phyloP scores from a whole-genome alignment of 768 basidiomycete genomes.

The Ramaria sp. region DNA sequence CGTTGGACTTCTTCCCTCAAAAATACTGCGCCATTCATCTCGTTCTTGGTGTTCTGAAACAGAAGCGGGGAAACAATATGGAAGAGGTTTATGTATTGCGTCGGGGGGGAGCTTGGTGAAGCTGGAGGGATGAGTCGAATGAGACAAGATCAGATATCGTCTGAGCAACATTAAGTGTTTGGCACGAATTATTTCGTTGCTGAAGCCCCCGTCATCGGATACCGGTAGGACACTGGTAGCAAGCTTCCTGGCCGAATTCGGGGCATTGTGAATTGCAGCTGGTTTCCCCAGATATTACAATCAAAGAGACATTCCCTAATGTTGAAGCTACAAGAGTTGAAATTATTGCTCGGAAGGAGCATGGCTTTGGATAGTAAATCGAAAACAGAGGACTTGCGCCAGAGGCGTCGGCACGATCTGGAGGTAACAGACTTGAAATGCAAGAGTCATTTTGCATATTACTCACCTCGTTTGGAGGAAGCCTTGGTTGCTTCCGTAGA shows the following conservation, averaged over 20 bases:
- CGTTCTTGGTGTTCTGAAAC: conserved; percentile 67
- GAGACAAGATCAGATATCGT: conserved; percentile 82
- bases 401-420: neutral
- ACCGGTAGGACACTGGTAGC: conserved; percentile 87
- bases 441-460: too few relatives aligned
- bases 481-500: too few relatives aligned
- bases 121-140: conserved; percentile 75
- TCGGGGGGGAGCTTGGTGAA: conserved; percentile 45
- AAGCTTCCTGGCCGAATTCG: conserved; percentile 61
- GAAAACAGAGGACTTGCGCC: conserved; percentile 70
- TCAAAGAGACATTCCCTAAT: conserved; percentile 31
- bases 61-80: conserved; percentile 64
- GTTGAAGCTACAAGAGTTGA: neutral
- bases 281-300: conserved; percentile 86
- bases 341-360: neutral
- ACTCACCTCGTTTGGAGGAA: too few relatives aligned
- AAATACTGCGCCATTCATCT: conserved; percentile 83
- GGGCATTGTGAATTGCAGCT: conserved; percentile 87
- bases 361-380: conserved; percentile 47
- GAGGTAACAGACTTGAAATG: neutral
- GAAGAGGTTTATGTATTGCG: conserved; percentile 66
- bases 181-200: conserved; percentile 88
- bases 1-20: conserved; percentile 72
- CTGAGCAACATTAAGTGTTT: conserved; percentile 28
- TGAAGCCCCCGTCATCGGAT: conserved; percentile 92